Evolutionary conservation across 1,284 basidiomycete genomes (phyloP).

Genomic region (Puccinia polysora): DNA sequence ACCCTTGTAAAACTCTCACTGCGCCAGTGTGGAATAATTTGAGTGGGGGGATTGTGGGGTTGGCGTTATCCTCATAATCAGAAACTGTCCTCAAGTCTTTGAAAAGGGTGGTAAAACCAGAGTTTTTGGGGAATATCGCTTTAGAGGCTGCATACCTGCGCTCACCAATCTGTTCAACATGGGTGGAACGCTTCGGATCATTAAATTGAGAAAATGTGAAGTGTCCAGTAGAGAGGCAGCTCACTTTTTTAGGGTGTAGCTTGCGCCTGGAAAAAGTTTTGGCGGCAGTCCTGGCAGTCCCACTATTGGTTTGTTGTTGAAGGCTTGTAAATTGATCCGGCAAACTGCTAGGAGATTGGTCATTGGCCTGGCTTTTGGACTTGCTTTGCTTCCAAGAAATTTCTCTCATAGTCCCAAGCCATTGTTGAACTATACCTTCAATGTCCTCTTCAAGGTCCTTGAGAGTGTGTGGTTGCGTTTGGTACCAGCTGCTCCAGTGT

Average conservation of each 20-base stretch:
- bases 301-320: neutral
- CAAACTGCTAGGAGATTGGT: neutral
- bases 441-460: slow-evolving; percentile 11
- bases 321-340: neutral
- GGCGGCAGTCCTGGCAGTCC: neutral
- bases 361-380: neutral
- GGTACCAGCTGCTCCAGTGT: slow-evolving; percentile 16
- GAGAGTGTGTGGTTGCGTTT: slow-evolving; percentile 3
- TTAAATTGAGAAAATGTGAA: neutral
- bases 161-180: neutral
- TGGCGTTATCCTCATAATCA: slow-evolving; percentile 7
- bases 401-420: slow-evolving; percentile 4
- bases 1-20: slow-evolving; percentile 1
- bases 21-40: slow-evolving; percentile 16
- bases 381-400: neutral
- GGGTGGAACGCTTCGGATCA: neutral
- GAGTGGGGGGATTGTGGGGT: neutral
- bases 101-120: neutral
- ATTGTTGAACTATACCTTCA: slow-evolving; percentile 10
- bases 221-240: neutral
- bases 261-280: no score
- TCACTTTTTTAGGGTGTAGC: neutral
- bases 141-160: neutral
- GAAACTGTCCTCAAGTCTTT: neutral
- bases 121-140: neutral